These are phyloP conservation scores for Typha latifolia DNA, from an alignment of 176 grass and related monocot species.

Conservation along the genomic window DNA sequence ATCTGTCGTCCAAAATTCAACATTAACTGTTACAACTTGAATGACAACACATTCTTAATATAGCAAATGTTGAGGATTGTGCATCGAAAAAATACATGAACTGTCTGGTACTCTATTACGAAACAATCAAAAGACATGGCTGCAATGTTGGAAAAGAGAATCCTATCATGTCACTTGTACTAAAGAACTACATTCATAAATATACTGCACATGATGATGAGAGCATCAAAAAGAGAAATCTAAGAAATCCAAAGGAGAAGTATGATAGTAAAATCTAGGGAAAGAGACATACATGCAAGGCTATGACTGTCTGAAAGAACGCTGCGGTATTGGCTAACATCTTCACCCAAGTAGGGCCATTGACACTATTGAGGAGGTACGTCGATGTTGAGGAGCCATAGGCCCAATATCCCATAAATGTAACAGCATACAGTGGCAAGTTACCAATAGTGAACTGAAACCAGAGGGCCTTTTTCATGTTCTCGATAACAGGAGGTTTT, in stretches of 20 bases:
- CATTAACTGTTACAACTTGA: too few relatives aligned
- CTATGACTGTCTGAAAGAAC: conserved; percentile 82
- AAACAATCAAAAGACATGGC: too few relatives aligned
- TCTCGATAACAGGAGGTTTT: conserved; percentile 76
- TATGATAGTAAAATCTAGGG: background rate
- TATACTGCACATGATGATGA: too few relatives aligned
- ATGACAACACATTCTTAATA: too few relatives aligned
- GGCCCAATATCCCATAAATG: conserved; percentile 89
- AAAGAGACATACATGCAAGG: conserved; percentile 51
- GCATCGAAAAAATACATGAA: too few relatives aligned
- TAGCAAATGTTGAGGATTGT: too few relatives aligned
- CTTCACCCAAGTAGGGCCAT: conserved; percentile 72
- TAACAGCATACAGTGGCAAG: conserved; percentile 71
- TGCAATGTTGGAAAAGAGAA: background rate
- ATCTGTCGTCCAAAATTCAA: background rate
- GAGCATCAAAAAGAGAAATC: too few relatives aligned
- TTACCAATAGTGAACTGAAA: conserved; percentile 75
- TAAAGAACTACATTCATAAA: too few relatives aligned
- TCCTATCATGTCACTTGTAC: background rate
- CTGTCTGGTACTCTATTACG: too few relatives aligned
- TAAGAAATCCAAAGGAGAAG: background rate
- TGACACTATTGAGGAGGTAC: conserved; percentile 66
- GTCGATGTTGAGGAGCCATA: conserved; percentile 78
- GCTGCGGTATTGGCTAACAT: conserved; percentile 54
- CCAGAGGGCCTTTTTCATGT: conserved; percentile 96